Evolutionary conservation across 169 alveolate species (phyloP).

Genomic region (Prorocentrum cordatum): DNA sequence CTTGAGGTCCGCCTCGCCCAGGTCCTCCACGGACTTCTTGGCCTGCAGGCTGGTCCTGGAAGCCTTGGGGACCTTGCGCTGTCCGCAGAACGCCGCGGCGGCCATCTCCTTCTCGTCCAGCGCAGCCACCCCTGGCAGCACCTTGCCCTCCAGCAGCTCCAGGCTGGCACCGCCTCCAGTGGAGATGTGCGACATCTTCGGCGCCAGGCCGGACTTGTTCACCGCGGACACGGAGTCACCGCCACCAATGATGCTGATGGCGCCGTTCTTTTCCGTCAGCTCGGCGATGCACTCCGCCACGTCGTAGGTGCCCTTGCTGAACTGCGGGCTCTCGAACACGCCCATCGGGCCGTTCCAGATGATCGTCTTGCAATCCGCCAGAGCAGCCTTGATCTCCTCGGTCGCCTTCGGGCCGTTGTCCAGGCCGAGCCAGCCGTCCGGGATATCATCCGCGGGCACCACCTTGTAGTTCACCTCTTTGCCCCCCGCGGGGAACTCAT

Average conservation of each 20-base stretch:
- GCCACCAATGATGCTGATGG: constrained; percentile 89
- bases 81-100: too few relatives aligned
- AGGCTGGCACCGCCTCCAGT: constrained; percentile 99
- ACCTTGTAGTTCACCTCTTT: too few relatives aligned
- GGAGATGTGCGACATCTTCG: constrained; percentile 88
- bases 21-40: too few relatives aligned
- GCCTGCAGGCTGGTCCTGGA: too few relatives aligned
- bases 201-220: too few relatives aligned
- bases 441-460: constrained; percentile 78
- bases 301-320: constrained; percentile 46
- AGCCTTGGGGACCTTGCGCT: too few relatives aligned
- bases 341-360: constrained; percentile 77
- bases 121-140: constrained; percentile 89
- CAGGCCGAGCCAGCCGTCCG: constrained; percentile 89
- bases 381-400: constrained; percentile 16
- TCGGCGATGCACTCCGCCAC: constrained; percentile 75
- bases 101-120: too few relatives aligned
- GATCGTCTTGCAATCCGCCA: constrained; percentile 69
- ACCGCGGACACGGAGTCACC: too few relatives aligned
- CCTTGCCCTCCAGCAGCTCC: constrained; percentile 84
- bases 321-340: constrained; percentile 72
- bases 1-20: too few relatives aligned
- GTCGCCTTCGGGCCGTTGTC: constrained; percentile 89
- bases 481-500: neutral
- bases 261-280: constrained; percentile 87